Percentiles rank a stretch among this genome's conserved stretches.
phyloP scores from a whole-genome alignment of 805 yeast species.

The Brettanomyces nanus region DNA sequence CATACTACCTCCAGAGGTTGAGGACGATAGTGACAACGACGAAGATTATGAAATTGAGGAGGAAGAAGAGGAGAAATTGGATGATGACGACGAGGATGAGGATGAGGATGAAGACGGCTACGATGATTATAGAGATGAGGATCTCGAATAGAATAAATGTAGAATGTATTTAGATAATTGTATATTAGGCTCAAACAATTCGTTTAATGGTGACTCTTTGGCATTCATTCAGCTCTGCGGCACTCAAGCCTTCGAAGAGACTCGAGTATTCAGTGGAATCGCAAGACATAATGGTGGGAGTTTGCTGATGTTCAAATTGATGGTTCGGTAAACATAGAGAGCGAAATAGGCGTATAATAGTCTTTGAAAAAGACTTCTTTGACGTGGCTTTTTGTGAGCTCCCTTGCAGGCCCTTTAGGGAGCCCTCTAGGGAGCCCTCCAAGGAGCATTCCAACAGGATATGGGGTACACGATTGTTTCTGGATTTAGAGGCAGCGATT shows the following conservation, averaged over 20 bases:
- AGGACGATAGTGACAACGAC: constrained; percentile 4
- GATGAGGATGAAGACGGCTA: not conserved
- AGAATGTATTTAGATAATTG: not conserved
- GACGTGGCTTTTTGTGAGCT: too few species aligned
- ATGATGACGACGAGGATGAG: constrained; percentile 10
- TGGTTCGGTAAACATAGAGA: too few species aligned
- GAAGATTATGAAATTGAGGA: constrained; percentile 2
- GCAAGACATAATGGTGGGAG: not conserved
- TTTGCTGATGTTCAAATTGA: not conserved
- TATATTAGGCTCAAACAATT: not conserved
- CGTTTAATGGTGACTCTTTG: constrained; percentile 4
- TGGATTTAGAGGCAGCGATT: too few species aligned
- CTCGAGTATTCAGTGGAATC: constrained; percentile 6
- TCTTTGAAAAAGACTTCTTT: too few species aligned
- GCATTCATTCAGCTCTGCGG: constrained; percentile 7
- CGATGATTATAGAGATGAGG: not conserved
- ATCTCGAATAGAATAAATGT: too few species aligned
- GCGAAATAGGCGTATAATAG: too few species aligned
- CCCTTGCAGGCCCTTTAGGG: too few species aligned
- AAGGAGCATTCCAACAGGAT: too few species aligned
- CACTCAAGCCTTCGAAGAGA: constrained; percentile 8
- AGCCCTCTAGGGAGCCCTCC: too few species aligned
- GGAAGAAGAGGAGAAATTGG: constrained; percentile 4
- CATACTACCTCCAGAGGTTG: constrained; percentile 1
- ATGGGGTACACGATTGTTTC: too few species aligned